Evolutionary conservation across 2,329 filamentous ascomycete genomes (phyloP), one percentile per base, ranked within the genome.

Genomic region (Monosporascus sp.): DNA sequence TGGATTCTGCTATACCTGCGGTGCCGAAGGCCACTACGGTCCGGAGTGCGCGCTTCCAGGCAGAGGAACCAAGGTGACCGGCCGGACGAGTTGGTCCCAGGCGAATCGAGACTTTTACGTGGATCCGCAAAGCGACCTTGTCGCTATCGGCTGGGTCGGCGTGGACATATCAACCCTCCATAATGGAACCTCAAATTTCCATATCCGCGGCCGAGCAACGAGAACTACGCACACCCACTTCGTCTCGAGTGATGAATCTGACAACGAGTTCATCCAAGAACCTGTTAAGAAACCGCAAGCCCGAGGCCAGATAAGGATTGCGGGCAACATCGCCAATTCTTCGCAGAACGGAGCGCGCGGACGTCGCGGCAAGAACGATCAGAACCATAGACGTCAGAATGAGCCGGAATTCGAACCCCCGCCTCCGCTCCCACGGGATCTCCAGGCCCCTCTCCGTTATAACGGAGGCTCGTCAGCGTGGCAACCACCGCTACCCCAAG

Each of bases 1-100:
- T 0, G 68, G 75, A 1, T 79, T 74, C 51, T 87, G 84, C 67
- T 83, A 82, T 54, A 66, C 65, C 37, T 87, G 84, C 61, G 84
- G 82, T 26, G 66, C 65, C 16, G 62, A 70, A 27, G 74, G 74
- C 7, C 84, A 87, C 64, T 86, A 78, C 62, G 79, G 80, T 1
- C 72, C 76, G 14, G 82, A 85, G 52, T 87, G 84, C 64, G 67
- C 64, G 4, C 55, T 70, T 40, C 65, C 67, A 36, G 55, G 56
- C 37, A 55, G 53, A 26, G 58, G 53, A 24, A 50, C 53, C 19
- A 62, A 58, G 37, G 52, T 59, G 14, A 52, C 54, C 22, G 66
- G 60, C 17, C 75, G 71, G 55, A 71, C 75, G 48, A 82, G 79
- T 0, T 86, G 82, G 81, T 79, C 78, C 31, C 62, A 73, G 51